These are phyloP conservation scores for Fibroporia radiculosa DNA, from an alignment of 768 basidiomycete species.

Conservation along the genomic window DNA sequence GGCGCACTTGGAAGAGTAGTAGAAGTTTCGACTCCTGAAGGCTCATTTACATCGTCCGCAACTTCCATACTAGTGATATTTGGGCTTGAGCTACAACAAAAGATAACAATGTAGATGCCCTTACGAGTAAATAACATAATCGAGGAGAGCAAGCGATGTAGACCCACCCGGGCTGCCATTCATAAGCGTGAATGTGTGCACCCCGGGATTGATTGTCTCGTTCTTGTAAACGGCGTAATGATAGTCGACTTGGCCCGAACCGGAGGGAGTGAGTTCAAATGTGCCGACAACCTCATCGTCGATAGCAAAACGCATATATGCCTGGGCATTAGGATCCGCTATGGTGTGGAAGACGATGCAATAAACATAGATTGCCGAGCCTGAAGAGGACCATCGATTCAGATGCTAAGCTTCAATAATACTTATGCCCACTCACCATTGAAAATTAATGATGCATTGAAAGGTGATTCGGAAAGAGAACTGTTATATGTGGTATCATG, in stretches of 20 bases:
- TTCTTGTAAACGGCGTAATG: slow-evolving; percentile 29
- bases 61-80: too few relatives aligned
- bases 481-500: slow-evolving; percentile 10
- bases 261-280: slow-evolving; percentile 19
- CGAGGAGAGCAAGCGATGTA: slow-evolving; percentile 27
- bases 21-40: too few relatives aligned
- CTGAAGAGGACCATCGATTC: slow-evolving; percentile 15
- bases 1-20: too few relatives aligned
- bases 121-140: slow-evolving; percentile 35
- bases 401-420: not conserved
- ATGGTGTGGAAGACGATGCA: slow-evolving; percentile 26
- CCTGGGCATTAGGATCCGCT: slow-evolving; percentile 18
- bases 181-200: slow-evolving; percentile 27
- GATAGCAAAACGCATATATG: slow-evolving; percentile 32
- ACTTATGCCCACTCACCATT: slow-evolving; percentile 22
- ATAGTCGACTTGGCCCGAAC: slow-evolving; percentile 21
- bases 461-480: slow-evolving; percentile 10
- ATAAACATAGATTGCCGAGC: slow-evolving; percentile 38
- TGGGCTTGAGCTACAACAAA: not conserved
- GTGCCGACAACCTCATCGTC: slow-evolving; percentile 26
- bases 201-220: not conserved
- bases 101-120: not conserved
- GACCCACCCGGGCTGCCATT: slow-evolving; percentile 25
- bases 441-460: slow-evolving; percentile 26
- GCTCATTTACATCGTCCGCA: too few relatives aligned